Evolutionary conservation across 495 filamentous ascomycete species (phyloP).

Genomic region (Trichodelitschia bisporula): DNA sequence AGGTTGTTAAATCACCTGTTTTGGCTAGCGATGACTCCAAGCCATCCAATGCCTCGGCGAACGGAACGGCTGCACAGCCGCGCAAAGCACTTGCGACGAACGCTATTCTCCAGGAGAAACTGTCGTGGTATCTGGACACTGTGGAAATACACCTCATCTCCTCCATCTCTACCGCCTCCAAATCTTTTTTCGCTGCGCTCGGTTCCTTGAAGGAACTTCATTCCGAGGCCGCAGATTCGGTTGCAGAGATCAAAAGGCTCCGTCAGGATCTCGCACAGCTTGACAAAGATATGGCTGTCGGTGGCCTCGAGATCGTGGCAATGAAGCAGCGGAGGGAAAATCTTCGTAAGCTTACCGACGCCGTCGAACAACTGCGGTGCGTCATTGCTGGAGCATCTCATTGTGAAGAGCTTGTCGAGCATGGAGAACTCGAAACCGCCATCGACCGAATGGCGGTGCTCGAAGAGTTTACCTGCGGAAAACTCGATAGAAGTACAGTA

Average conservation of each 20-base stretch:
- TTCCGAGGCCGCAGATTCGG: constrained; percentile 76
- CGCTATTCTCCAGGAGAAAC: constrained; percentile 94
- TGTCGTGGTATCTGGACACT: constrained; percentile 99
- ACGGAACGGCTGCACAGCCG: constrained; percentile 25
- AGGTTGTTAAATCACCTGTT: constrained; percentile 51
- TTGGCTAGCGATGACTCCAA: constrained; percentile 28
- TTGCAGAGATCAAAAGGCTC: constrained; percentile 59
- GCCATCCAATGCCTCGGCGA: constrained; percentile 32
- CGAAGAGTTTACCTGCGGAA: constrained; percentile 55
- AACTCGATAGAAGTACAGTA: constrained; percentile 20
- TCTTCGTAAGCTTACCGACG: constrained; percentile 52
- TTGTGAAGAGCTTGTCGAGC: constrained; percentile 62
- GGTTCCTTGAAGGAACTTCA: constrained; percentile 80
- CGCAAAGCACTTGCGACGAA: constrained; percentile 87
- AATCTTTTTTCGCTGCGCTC: constrained; percentile 87
- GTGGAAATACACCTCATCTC: constrained; percentile 94
- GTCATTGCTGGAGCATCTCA: constrained; percentile 50
- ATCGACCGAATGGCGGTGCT: constrained; percentile 49
- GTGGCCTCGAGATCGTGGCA: constrained; percentile 65
- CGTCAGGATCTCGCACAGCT: constrained; percentile 55
- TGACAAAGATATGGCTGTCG: constrained; percentile 69
- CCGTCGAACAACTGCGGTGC: constrained; percentile 56
- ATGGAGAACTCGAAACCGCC: constrained; percentile 55
- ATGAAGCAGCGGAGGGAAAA: constrained; percentile 66
- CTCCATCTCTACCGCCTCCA: constrained; percentile 82